Evolutionary conservation across 2,329 filamentous ascomycete genomes (phyloP).

Genomic region (Scedosporium minutisporum): DNA sequence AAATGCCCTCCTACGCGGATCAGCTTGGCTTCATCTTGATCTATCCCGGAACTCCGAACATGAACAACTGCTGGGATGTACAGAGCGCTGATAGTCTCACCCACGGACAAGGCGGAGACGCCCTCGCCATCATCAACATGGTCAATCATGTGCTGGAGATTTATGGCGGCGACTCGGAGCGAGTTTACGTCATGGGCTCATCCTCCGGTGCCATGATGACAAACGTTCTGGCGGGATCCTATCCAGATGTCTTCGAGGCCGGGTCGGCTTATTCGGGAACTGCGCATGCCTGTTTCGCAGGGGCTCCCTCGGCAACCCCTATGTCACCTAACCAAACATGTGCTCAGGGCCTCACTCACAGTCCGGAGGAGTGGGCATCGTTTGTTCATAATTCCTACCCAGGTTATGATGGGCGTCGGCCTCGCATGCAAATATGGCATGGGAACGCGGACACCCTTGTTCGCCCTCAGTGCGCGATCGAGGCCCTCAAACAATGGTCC

Average conservation of each 20-base stretch:
- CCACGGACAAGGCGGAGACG: constrained; percentile 47
- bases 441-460: constrained; percentile 23
- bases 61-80: constrained; percentile 48
- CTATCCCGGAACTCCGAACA: constrained; percentile 42
- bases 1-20: constrained; percentile 35
- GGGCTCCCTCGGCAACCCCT: constrained; percentile 40
- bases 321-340: constrained; percentile 22
- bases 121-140: constrained; percentile 47
- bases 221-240: constrained; percentile 40
- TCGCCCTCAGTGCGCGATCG: constrained; percentile 44
- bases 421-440: constrained; percentile 6
- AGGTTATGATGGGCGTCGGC: constrained; percentile 20
- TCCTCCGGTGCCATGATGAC: constrained; percentile 41
- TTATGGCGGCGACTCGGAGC: constrained; percentile 39
- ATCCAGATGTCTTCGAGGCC: constrained; percentile 45
- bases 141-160: constrained; percentile 40
- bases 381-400: constrained; percentile 37
- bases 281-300: constrained; percentile 29
- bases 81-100: constrained; percentile 37
- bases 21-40: constrained; percentile 36
- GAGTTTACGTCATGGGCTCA: constrained; percentile 43
- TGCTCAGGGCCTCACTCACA: constrained; percentile 10
- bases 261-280: constrained; percentile 39
- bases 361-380: constrained; percentile 29
- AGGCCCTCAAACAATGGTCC: constrained; percentile 48